Evolutionary conservation across 257 asterid genomes (phyloP).

Genomic region (Mitragyna speciosa): DNA sequence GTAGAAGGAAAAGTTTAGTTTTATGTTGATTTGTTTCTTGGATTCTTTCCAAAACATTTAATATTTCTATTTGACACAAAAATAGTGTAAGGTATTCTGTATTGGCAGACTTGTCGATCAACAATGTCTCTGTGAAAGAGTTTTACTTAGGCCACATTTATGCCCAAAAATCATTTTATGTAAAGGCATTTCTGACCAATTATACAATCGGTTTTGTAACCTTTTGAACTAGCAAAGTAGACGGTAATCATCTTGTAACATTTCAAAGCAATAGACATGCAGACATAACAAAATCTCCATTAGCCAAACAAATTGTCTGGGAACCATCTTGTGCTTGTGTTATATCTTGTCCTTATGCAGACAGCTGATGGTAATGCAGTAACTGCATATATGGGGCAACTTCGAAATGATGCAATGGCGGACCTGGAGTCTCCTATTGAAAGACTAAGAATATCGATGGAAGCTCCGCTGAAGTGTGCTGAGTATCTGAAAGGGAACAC

Average conservation of each 20-base stretch:
- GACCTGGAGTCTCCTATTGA: slow-evolving; percentile 18
- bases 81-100: not conserved
- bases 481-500: slow-evolving; percentile 38
- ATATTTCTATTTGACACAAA: not conserved
- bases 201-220: not conserved
- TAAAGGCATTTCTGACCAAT: not conserved
- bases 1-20: not conserved
- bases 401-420: slow-evolving; percentile 16
- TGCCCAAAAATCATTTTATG: not conserved
- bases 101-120: not conserved
- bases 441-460: slow-evolving; percentile 26
- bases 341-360: slow-evolving; percentile 18
- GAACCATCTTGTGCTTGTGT: not conserved
- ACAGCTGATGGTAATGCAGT: slow-evolving; percentile 22
- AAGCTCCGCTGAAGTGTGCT: slow-evolving; percentile 33
- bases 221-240: not conserved
- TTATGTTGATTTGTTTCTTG: not conserved
- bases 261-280: not conserved
- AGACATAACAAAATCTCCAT: not conserved
- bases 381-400: slow-evolving; percentile 11
- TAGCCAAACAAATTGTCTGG: not conserved
- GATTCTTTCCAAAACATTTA: not conserved
- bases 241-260: not conserved
- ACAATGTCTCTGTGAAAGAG: not conserved
- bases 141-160: not conserved